Conservation (phyloP, 768 basidiomycete species). For the Kwoniella botswanensis region DNA sequence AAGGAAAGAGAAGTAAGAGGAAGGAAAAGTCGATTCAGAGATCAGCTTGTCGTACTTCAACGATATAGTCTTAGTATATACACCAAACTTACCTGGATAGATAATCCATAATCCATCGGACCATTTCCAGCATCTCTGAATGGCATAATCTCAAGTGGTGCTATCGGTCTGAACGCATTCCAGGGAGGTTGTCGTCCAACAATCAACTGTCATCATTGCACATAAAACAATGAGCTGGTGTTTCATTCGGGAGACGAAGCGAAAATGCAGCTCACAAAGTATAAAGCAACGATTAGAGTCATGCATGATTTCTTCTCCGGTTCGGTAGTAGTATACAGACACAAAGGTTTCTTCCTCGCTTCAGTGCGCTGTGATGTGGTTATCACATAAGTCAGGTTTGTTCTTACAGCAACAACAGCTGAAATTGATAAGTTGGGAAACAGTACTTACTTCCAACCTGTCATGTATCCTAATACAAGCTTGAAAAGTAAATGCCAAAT, state of each 20-base stretch:
- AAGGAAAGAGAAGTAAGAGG: not conserved
- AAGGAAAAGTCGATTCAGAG: too few species aligned
- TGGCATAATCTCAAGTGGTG: conserved; percentile 75
- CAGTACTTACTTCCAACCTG: conserved; percentile 26
- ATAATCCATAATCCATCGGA: conserved; percentile 88
- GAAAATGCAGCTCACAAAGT: conserved; percentile 68
- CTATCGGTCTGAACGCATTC: conserved; percentile 93
- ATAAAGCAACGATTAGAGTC: conserved; percentile 89
- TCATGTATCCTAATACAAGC: conserved; percentile 45
- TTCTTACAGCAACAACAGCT: not conserved
- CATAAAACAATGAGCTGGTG: not conserved
- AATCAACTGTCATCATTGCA: conserved; percentile 71
- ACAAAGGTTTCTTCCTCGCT: conserved; percentile 33
- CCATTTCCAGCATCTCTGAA: conserved; percentile 96
- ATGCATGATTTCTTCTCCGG: conserved; percentile 90
- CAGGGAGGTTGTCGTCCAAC: conserved; percentile 86
- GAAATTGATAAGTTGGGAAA: not conserved
- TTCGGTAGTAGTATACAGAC: conserved; percentile 82
- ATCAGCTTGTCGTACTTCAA: not conserved
- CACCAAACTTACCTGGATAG: conserved; percentile 83
- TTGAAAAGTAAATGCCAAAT: conserved; percentile 46
- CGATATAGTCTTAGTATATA: not conserved
- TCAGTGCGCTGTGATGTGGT: conserved; percentile 14
- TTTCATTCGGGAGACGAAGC: not conserved
- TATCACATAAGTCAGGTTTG: not conserved